Conservation (phyloP, 768 basidiomycete genomes). For the Lactarius hengduanensis region DNA sequence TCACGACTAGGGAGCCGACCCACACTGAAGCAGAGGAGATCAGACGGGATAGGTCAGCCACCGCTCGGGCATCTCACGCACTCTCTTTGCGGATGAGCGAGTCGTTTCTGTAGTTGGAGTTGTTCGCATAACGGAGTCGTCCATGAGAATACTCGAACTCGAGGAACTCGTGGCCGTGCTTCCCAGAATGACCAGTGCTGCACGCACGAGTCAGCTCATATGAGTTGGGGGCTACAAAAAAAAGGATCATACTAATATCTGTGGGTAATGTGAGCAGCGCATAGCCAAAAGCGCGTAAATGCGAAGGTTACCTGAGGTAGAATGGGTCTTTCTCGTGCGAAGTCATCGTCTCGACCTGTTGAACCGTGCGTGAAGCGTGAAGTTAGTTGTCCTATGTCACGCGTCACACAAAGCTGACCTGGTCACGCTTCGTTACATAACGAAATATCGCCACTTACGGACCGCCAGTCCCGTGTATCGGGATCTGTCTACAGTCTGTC, state of each 20-base stretch:
- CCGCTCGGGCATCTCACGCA: slow-evolving; percentile 42
- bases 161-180: slow-evolving; percentile 96
- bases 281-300: not conserved
- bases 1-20: slow-evolving; percentile 87
- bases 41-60: not conserved
- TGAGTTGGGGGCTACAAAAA: not conserved
- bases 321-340: slow-evolving; percentile 30
- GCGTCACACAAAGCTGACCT: not conserved
- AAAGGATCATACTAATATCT: slow-evolving; percentile 51
- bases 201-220: slow-evolving; percentile 32
- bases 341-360: slow-evolving; percentile 14
- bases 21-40: slow-evolving; percentile 61
- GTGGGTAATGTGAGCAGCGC: slow-evolving; percentile 6
- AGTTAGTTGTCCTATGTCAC: not conserved
- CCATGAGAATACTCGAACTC: slow-evolving; percentile 99
- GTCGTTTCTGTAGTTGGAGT: slow-evolving; percentile 99
- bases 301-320: slow-evolving; percentile 24
- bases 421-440: not conserved
- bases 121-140: slow-evolving; percentile 95
- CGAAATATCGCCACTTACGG: too few species aligned
- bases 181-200: slow-evolving; percentile 95
- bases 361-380: not conserved
- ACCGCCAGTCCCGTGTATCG: too few species aligned
- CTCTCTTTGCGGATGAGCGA: slow-evolving; percentile 98
- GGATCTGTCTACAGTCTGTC: too few species aligned